Evolutionary conservation across 306 rosid species (phyloP).

Genomic region (Delonix regia): DNA sequence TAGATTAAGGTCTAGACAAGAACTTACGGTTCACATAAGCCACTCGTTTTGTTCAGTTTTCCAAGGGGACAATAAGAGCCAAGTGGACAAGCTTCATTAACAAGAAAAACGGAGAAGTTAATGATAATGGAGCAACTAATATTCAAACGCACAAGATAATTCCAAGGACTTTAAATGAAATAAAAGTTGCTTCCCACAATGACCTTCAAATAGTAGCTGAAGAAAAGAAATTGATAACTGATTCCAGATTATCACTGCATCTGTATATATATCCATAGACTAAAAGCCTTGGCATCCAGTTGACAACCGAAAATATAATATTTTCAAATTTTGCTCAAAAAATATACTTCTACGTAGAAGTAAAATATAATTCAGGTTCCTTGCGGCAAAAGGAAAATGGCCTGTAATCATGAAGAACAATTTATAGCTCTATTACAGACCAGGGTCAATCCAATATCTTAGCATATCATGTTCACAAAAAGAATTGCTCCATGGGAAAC

Average conservation of each 20-base stretch:
- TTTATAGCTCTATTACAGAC: background rate
- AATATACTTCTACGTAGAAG: background rate
- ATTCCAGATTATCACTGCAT: background rate
- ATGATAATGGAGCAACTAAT: background rate
- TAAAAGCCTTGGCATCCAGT: background rate
- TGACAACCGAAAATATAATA: background rate
- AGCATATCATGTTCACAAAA: background rate
- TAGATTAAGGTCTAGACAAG: background rate
- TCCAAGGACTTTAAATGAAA: conserved; percentile 23
- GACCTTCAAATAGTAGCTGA: conserved; percentile 5
- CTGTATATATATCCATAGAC: background rate
- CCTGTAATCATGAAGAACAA: background rate
- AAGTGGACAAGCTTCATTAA: conserved; percentile 82
- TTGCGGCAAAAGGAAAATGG: background rate
- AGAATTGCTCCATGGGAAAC: background rate
- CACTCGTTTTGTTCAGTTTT: conserved; percentile 54
- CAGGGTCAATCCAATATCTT: background rate
- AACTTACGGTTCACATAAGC: conserved; percentile 87
- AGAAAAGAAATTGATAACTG: background rate
- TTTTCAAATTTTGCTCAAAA: background rate
- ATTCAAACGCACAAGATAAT: conserved; percentile 7
- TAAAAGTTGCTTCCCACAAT: background rate
- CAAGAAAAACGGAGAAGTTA: conserved; percentile 32
- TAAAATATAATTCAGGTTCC: background rate
- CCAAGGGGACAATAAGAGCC: conserved; percentile 84